Evolutionary conservation across 768 basidiomycete genomes (phyloP).

Genomic region (Astraeus odoratus): DNA sequence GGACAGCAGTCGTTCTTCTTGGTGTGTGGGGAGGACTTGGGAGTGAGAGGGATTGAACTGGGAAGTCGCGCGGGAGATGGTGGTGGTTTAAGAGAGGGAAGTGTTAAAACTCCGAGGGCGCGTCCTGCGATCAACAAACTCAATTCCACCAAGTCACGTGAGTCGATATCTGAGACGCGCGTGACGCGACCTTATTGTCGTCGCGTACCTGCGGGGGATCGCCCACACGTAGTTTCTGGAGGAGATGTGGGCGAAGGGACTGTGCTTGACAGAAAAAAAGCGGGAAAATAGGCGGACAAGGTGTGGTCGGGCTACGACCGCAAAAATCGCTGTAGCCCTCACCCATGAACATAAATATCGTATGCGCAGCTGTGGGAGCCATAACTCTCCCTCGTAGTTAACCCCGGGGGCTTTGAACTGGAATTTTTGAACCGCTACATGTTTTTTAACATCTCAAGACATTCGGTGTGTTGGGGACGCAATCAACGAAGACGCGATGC

Average conservation of each 20-base stretch:
- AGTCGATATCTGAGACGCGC: slow-evolving; percentile 28
- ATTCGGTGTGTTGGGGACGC: slow-evolving; percentile 23
- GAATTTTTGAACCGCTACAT: slow-evolving; percentile 23
- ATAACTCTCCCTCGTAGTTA: slow-evolving; percentile 14
- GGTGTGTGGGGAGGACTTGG: slow-evolving; percentile 10
- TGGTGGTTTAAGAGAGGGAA: slow-evolving; percentile 41
- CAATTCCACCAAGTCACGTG: slow-evolving; percentile 33
- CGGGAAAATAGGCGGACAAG: slow-evolving; percentile 11
- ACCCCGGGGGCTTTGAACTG: slow-evolving; percentile 11
- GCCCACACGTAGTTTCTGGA: slow-evolving; percentile 1
- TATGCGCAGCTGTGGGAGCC: slow-evolving; percentile 10
- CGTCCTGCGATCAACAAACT: slow-evolving; percentile 35
- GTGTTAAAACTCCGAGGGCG: slow-evolving; percentile 36
- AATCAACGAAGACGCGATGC: slow-evolving; percentile 22
- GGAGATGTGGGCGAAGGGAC: slow-evolving; percentile 4
- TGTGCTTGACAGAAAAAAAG: slow-evolving; percentile 10
- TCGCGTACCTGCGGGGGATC: slow-evolving; percentile 2
- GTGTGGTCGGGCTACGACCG: slow-evolving; percentile 3
- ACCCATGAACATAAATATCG: slow-evolving; percentile 14
- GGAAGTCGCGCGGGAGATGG: slow-evolving; percentile 31
- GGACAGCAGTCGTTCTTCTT: slow-evolving; percentile 13
- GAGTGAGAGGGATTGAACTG: slow-evolving; percentile 10
- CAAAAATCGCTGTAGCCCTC: slow-evolving; percentile 13
- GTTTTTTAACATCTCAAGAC: slow-evolving; percentile 21
- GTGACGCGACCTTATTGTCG: slow-evolving; percentile 9